Conservation (phyloP, 2,329 filamentous ascomycete species). For the Beauveria scarabaeidicola region DNA sequence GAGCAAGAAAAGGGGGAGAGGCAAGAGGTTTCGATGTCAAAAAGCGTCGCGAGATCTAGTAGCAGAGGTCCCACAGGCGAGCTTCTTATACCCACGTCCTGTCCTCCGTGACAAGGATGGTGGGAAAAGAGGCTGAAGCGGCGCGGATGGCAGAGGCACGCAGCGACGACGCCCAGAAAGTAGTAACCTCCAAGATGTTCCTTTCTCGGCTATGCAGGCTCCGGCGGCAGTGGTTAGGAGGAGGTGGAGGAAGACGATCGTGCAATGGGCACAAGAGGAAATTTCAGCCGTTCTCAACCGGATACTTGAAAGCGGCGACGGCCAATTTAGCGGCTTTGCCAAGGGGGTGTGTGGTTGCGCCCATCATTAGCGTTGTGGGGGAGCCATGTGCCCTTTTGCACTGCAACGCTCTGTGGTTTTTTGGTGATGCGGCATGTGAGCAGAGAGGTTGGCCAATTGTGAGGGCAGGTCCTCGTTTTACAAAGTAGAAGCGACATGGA, state of each 20-base stretch:
- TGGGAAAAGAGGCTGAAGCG: background rate
- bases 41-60: background rate
- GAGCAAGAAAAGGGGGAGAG: background rate
- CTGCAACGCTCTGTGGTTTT: background rate
- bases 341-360: background rate
- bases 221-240: background rate
- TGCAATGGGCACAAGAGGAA: constrained; percentile 4
- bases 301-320: constrained; percentile 1
- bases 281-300: constrained; percentile 9
- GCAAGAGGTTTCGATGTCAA: background rate
- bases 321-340: constrained; percentile 4
- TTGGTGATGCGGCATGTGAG: background rate
- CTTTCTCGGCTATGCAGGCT: background rate
- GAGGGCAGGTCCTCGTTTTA: background rate
- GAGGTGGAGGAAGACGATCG: background rate
- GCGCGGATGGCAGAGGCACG: background rate
- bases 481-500: background rate
- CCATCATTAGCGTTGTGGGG: constrained; percentile 3
- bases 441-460: background rate
- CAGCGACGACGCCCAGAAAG: background rate
- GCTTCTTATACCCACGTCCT: constrained; percentile 1
- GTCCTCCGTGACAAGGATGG: background rate
- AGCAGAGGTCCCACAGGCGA: background rate
- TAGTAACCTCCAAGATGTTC: background rate
- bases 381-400: background rate